phyloP scores from a whole-genome alignment of 305 asterid genomes.

The Petunia hybrid region DNA sequence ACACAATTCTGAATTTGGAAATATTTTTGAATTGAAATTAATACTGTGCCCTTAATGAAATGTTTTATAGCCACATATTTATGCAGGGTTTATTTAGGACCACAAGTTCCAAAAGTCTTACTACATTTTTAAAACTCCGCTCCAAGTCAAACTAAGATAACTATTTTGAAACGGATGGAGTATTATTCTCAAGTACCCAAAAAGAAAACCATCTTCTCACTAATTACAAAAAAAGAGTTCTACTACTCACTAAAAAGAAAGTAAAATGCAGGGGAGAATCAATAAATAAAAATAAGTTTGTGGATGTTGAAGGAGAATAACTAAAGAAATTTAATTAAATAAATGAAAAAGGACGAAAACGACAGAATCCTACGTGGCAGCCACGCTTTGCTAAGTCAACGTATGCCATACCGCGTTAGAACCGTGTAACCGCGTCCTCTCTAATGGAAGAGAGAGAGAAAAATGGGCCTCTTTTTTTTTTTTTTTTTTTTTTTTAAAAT shows the following conservation, averaged over 20 bases:
- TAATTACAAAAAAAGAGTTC: neutral
- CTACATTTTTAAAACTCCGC: too few species aligned
- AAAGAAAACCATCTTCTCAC: too few species aligned
- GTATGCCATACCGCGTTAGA: constrained; percentile 31
- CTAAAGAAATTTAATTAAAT: neutral
- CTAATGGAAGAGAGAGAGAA: constrained; percentile 22
- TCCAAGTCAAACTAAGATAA: too few species aligned
- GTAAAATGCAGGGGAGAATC: neutral
- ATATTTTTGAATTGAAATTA: too few species aligned
- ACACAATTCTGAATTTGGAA: too few species aligned
- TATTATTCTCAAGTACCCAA: too few species aligned
- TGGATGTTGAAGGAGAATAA: neutral
- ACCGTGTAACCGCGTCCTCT: constrained; percentile 36
- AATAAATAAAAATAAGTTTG: neutral
- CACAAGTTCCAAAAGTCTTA: too few species aligned
- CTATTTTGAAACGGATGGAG: too few species aligned
- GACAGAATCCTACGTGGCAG: neutral
- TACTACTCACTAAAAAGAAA: too few species aligned
- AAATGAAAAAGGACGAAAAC: neutral
- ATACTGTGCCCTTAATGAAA: too few species aligned
- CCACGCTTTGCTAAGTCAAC: neutral
- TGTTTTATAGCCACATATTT: too few species aligned
- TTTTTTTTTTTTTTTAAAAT: neutral
- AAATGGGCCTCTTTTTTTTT: neutral
- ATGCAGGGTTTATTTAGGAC: too few species aligned